A percentile compares a stretch with the other conserved stretches of the same genome.
These are phyloP conservation scores for Paradendryphiella salina DNA, from an alignment of 2,329 filamentous ascomycete species.

Conservation along the genomic window DNA sequence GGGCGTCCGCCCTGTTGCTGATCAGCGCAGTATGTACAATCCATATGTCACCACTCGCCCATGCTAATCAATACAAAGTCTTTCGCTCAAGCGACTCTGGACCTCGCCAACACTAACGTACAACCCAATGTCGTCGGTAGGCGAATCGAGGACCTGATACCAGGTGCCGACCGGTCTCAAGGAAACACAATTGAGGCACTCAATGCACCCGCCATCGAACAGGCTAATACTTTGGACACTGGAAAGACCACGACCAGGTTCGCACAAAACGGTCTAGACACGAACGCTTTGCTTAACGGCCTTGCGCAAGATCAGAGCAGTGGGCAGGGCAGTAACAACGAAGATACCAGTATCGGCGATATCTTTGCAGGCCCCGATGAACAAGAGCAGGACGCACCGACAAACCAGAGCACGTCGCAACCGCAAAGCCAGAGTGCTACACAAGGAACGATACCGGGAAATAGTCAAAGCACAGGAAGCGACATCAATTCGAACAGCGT, in stretches of 20 bases:
- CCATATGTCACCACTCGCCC: neutral
- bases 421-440: conserved; percentile 11
- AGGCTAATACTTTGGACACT: conserved; percentile 14
- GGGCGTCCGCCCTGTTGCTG: conserved; percentile 34
- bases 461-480: neutral
- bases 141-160: conserved; percentile 31
- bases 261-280: conserved; percentile 24
- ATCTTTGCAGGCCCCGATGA: conserved; percentile 18
- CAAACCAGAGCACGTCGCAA: conserved; percentile 14
- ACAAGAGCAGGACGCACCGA: conserved; percentile 12
- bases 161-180: conserved; percentile 26
- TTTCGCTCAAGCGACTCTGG: conserved; percentile 29
- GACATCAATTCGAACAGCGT: conserved; percentile 7
- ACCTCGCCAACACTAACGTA: conserved; percentile 30
- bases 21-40: conserved; percentile 35
- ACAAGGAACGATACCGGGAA: neutral
- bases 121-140: conserved; percentile 28
- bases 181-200: conserved; percentile 12
- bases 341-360: conserved; percentile 16
- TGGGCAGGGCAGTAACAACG: conserved; percentile 3
- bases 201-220: conserved; percentile 12
- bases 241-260: conserved; percentile 18
- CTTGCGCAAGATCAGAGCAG: conserved; percentile 20
- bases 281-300: conserved; percentile 24
- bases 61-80: conserved; percentile 31